Percentiles rank a stretch among this genome's conserved stretches.
Conservation (phyloP, 2,329 filamentous ascomycete species). For the Paraconiothyrium sp. region DNA sequence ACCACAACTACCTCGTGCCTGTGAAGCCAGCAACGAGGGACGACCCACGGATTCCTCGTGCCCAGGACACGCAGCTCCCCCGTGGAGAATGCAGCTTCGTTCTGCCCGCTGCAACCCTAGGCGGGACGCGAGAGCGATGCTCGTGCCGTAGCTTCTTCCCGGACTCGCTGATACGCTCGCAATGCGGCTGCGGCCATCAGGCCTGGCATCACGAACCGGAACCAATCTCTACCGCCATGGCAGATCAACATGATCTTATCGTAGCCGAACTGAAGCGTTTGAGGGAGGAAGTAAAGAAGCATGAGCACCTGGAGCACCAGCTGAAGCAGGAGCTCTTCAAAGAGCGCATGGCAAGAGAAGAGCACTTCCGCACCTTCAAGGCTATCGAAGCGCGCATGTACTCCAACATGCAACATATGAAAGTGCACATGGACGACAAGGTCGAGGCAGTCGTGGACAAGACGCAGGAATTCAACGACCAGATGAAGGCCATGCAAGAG, state of each 20-base stretch:
- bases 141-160: slow-evolving; percentile 57
- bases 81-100: slow-evolving; percentile 52
- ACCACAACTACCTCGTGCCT: slow-evolving; percentile 39
- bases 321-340: slow-evolving; percentile 49
- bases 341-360: slow-evolving; percentile 45
- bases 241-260: slow-evolving; percentile 47
- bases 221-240: slow-evolving; percentile 44
- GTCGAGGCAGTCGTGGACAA: slow-evolving; percentile 53
- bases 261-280: slow-evolving; percentile 50
- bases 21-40: slow-evolving; percentile 37
- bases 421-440: slow-evolving; percentile 52
- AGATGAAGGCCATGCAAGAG: slow-evolving; percentile 49
- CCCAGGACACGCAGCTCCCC: slow-evolving; percentile 48
- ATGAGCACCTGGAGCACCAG: slow-evolving; percentile 47
- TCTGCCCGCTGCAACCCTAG: slow-evolving; percentile 36
- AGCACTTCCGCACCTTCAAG: slow-evolving; percentile 45
- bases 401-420: slow-evolving; percentile 50
- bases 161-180: slow-evolving; percentile 48
- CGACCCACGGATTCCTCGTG: slow-evolving; percentile 46
- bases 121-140: slow-evolving; percentile 50
- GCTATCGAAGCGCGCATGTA: slow-evolving; percentile 48
- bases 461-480: slow-evolving; percentile 49
- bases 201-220: slow-evolving; percentile 57
- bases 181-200: slow-evolving; percentile 58
- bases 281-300: slow-evolving; percentile 44